Evolutionary conservation across 805 yeast genomes (phyloP).

Genomic region (Lachancea thermotolerans): DNA sequence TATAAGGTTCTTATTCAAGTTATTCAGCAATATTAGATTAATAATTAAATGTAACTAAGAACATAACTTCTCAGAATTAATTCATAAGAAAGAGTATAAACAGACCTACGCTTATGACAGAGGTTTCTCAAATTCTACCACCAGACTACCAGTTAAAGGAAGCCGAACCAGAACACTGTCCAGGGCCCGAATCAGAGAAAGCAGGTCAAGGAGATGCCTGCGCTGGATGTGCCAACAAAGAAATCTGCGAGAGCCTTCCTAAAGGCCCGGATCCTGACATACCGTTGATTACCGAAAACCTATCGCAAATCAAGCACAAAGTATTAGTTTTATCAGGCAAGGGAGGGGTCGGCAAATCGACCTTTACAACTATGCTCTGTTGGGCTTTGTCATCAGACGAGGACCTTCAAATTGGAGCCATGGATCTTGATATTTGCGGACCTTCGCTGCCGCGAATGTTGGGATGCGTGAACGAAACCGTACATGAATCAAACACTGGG

Average conservation of each 20-base stretch:
- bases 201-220: constrained; percentile 97
- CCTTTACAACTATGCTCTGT: constrained; percentile 90
- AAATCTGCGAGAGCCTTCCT: constrained; percentile 78
- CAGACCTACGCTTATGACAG: constrained; percentile 1
- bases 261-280: constrained; percentile 96
- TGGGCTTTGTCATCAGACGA: constrained; percentile 90
- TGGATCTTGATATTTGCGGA: constrained; percentile 97
- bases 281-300: constrained; percentile 61
- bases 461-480: constrained; percentile 79
- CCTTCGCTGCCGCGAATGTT: constrained; percentile 94
- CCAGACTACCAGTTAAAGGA: constrained; percentile 38
- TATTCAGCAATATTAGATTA: too few species aligned
- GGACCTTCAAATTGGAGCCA: constrained; percentile 82
- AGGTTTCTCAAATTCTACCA: constrained; percentile 14
- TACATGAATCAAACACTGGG: constrained; percentile 86
- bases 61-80: too few species aligned
- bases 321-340: constrained; percentile 76
- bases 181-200: constrained; percentile 90
- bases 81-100: not conserved
- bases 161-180: constrained; percentile 96
- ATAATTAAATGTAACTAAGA: too few species aligned
- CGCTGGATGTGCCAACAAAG: constrained; percentile 88
- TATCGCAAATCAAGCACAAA: constrained; percentile 67
- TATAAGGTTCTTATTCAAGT: too few species aligned
- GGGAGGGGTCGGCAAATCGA: constrained; percentile 97